phyloP scores from a whole-genome alignment of 306 rosid species.

The Sicyos baderoa region DNA sequence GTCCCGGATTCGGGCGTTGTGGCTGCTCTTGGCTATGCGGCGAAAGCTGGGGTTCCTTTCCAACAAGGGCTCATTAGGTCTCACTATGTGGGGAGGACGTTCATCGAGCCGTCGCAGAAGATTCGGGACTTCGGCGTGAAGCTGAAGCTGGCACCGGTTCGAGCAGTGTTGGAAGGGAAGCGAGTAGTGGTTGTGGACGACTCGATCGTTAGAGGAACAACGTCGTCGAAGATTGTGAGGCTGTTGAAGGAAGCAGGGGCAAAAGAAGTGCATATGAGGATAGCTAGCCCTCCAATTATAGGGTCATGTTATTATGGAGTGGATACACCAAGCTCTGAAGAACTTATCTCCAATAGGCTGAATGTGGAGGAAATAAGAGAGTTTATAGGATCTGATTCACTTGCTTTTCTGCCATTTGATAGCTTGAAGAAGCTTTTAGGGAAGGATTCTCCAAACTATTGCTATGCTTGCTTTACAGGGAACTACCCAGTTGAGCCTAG shows the following conservation, averaged over 20 bases:
- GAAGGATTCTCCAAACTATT: slow-evolving; percentile 43
- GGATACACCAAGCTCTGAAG: slow-evolving; percentile 91
- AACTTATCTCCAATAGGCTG: slow-evolving; percentile 87
- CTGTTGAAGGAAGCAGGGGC: slow-evolving; percentile 89
- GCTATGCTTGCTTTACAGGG: slow-evolving; percentile 93
- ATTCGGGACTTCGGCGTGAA: slow-evolving; percentile 91
- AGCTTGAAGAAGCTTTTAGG: slow-evolving; percentile 53
- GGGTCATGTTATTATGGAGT: slow-evolving; percentile 93
- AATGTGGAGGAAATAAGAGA: slow-evolving; percentile 69
- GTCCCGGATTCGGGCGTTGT: slow-evolving; percentile 97
- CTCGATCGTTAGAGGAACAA: slow-evolving; percentile 90
- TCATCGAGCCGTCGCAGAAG: slow-evolving; percentile 90
- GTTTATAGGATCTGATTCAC: slow-evolving; percentile 84
- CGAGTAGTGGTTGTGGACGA: slow-evolving; percentile 97
- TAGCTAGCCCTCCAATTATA: slow-evolving; percentile 86
- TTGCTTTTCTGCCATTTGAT: slow-evolving; percentile 69
- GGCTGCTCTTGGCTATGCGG: slow-evolving; percentile 95
- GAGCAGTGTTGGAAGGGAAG: slow-evolving; percentile 85
- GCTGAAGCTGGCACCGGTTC: slow-evolving; percentile 67
- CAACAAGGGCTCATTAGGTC: slow-evolving; percentile 92
- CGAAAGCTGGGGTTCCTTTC: slow-evolving; percentile 79
- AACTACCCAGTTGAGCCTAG: slow-evolving; percentile 87
- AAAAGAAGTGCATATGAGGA: slow-evolving; percentile 95
- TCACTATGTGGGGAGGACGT: slow-evolving; percentile 94
- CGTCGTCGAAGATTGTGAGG: slow-evolving; percentile 86